Base-by-base conservation (phyloP, 2,329 filamentous ascomycete genomes). In the Pyricularia pennisetigena region DNA sequence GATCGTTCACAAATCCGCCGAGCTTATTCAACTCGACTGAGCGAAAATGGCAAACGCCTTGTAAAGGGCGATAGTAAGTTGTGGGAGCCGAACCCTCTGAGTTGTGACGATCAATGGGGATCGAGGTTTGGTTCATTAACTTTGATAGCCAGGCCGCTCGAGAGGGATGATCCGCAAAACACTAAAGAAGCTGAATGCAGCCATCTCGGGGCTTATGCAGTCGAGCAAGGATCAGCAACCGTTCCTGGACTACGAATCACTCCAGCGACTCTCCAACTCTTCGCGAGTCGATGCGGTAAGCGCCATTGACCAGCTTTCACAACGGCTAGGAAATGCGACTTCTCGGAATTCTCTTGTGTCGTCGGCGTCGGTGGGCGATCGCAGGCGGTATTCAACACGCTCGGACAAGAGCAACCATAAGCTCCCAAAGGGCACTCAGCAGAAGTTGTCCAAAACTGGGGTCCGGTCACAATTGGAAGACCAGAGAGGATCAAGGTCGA, bases 221-320 rank as follows among this genome's bases (percentile, higher is more conserved):
- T 71, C 77, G 20, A 77, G 73, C 68, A 75, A 74, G 41, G 73
- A 74, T 20, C 73, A 76, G 63, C 72, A 72, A 49, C 77, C 76
- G 1, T 72, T 72, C 30, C 71, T 83, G 61, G 81, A 84, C 73
- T 84, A 82, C 69, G 76, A 78, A 29, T 81, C 81, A 2, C 77
- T 86, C 30, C 74, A 80, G 69, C 77, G 79, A 6, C 72, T 86
- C 30, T 85, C 83, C 3, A 81, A 80, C 69, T 74, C 79, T 3
- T 84, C 82, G 0, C 77, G 82, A 29, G 69, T 78, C n/a, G 81
- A 84, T 66, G 82, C 83, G 1, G 78, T 85, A 69, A 76, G 77
- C 68, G 77, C 83, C 8, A 85, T 86, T 68, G 78, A 82, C 66
- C 77, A 78, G 20, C 75, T 86, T 29, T 84, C 83, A 1, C 75